Base-by-base conservation (phyloP, 2,329 filamentous ascomycete species). In the Epichloe scottii region DNA sequence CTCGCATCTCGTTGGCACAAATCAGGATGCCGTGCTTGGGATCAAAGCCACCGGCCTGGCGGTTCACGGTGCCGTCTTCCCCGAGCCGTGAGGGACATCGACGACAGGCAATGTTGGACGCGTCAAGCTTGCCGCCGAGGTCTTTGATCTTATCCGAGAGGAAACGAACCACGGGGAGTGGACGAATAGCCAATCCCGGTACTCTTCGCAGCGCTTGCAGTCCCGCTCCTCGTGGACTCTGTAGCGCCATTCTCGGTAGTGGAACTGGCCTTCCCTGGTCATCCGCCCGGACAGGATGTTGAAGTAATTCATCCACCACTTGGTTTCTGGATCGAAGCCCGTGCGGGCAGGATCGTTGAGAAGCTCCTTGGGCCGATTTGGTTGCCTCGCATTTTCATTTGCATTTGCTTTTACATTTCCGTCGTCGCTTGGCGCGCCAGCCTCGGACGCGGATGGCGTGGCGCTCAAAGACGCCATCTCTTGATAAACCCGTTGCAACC, bases 121-220 rank as follows among this genome's bases (percentile, higher is more conserved):
- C 71, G 61, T 86, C 82, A 47, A 98, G 73, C 47, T 80, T 72
- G 48, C 89, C 89, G 65, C 89, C 89, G 35, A 97, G 79, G 58
- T 84, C 81, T 52, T 72, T 73, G 59, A 96, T 85, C 67, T 89
- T 88, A 57, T 93, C 82, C 51, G 81, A 81, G 69, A 98, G 74
- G 76, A 95, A 98, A 54, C 85, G 84, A 53, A 98, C 83, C 51
- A 87, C 81, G 30, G 93, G 93, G 85, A 91, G 74, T 90, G 87
- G 63, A 81, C 71, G 60, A 97, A 81, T 37, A 94, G 79, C 74
- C 86, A 96, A 67, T 93, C 85, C 52, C 88, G 83, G 68, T 87
- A 80, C 42, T 82, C 72, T 63, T 96, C 88, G 74, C 89, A 95
- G 50, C 81, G 81, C 62, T 76, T 77, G 75, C 87, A 90, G 75